Percentiles rank a stretch among this genome's conserved stretches.
These are phyloP conservation scores for Venturia asperata DNA, from an alignment of 2,329 filamentous ascomycete species.

Conservation along the genomic window DNA sequence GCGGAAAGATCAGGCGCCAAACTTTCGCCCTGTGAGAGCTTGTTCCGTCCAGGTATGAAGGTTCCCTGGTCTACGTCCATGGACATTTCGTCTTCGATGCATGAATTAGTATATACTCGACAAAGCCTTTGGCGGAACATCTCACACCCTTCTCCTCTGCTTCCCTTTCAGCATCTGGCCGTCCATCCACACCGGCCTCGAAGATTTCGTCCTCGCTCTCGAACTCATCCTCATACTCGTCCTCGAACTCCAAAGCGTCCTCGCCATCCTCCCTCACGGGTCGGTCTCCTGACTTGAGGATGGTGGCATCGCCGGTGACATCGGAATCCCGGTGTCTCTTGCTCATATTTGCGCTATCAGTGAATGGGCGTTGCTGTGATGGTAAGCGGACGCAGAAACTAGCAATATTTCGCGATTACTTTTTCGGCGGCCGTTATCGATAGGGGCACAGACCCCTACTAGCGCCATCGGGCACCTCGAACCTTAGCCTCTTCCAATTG, in stretches of 20 bases:
- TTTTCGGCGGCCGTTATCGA: conserved; percentile 4
- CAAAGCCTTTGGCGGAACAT: background rate
- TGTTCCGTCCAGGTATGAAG: conserved; percentile 91
- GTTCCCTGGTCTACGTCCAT: conserved; percentile 94
- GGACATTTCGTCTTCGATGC: conserved; percentile 34
- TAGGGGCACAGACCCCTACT: background rate
- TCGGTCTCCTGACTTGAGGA: conserved; percentile 56
- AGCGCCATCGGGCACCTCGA: background rate
- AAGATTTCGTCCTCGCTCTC: conserved; percentile 94
- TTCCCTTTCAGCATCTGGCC: conserved; percentile 86
- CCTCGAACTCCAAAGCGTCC: conserved; percentile 71
- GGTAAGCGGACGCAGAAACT: background rate
- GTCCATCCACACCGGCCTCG: conserved; percentile 87
- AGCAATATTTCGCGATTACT: conserved; percentile 1
- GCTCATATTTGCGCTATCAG: conserved; percentile 42
- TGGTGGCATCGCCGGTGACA: conserved; percentile 21
- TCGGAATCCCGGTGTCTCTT: conserved; percentile 52
- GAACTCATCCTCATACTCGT: conserved; percentile 88
- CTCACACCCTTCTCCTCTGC: conserved; percentile 61
- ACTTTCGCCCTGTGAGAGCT: conserved; percentile 83
- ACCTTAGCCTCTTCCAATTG: background rate
- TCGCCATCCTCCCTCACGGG: conserved; percentile 45
- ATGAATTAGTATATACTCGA: conserved; percentile 6
- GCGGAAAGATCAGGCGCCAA: conserved; percentile 87
- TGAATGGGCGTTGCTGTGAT: background rate